Evolutionary conservation across 495 filamentous ascomycete species (phyloP).

Genomic region (Penicillium ucsense): DNA sequence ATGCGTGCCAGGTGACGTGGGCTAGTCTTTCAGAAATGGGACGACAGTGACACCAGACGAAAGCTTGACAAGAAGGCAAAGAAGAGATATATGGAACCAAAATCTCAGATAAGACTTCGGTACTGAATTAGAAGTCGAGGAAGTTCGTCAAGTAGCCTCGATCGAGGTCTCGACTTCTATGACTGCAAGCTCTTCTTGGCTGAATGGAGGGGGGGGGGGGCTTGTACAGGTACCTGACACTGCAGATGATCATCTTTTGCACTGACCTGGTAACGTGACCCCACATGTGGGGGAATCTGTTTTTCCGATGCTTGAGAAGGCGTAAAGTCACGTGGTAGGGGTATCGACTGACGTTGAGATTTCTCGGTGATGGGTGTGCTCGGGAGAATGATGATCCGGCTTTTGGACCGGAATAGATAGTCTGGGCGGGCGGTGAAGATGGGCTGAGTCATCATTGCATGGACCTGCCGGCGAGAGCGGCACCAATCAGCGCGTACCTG

Average conservation of each 20-base stretch:
- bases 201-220: not conserved
- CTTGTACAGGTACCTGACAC: conserved; percentile 3
- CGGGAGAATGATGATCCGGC: too few species aligned
- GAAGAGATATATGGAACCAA: not conserved
- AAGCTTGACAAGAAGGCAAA: not conserved
- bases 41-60: too few species aligned
- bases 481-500: conserved; percentile 31
- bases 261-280: conserved; percentile 36
- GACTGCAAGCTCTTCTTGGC: not conserved
- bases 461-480: not conserved
- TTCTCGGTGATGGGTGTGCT: too few species aligned
- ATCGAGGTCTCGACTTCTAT: conserved; percentile 1
- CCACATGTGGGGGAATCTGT: conserved; percentile 25
- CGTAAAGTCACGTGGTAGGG: too few species aligned
- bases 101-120: too few species aligned
- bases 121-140: not conserved
- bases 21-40: too few species aligned
- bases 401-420: too few species aligned
- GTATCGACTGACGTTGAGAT: too few species aligned
- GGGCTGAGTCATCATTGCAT: conserved; percentile 20
- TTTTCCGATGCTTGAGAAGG: conserved; percentile 13
- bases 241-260: conserved; percentile 19
- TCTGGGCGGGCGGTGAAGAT: not conserved
- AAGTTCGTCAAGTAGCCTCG: not conserved
- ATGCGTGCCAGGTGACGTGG: too few species aligned